These are phyloP conservation scores for Hippophae gyantsensis DNA, from an alignment of 306 rosid species.

Conservation along the genomic window DNA sequence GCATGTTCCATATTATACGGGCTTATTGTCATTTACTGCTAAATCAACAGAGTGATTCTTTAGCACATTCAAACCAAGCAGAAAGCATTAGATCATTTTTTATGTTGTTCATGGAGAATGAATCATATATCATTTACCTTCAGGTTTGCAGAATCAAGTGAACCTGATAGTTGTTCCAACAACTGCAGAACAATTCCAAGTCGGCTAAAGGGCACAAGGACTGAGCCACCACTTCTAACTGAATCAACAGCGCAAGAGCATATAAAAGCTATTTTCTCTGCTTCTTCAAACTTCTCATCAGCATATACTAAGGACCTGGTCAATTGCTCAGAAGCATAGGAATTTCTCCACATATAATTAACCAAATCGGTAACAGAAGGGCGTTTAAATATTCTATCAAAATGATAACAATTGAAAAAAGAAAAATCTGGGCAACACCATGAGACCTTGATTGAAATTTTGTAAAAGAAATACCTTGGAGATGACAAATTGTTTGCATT, in stretches of 20 bases:
- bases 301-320: conserved; percentile 24
- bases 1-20: too few species aligned
- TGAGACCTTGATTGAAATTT: not conserved
- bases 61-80: too few species aligned
- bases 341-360: conserved; percentile 14
- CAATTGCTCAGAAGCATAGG: conserved; percentile 27
- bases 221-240: conserved; percentile 72
- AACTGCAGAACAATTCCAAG: conserved; percentile 61
- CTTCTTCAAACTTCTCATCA: conserved; percentile 52
- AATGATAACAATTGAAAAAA: not conserved
- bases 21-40: too few species aligned
- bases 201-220: conserved; percentile 59
- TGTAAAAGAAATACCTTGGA: conserved; percentile 27
- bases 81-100: too few species aligned
- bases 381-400: not conserved
- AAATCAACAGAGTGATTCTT: too few species aligned
- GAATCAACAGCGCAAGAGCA: conserved; percentile 49
- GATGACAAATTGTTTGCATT: conserved; percentile 16
- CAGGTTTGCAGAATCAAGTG: conserved; percentile 44
- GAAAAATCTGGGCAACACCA: too few species aligned
- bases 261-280: conserved; percentile 48
- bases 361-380: conserved; percentile 1
- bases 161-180: conserved; percentile 57
- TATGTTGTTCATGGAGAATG: not conserved
- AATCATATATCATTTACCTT: conserved; percentile 35